Evolutionary conservation across 768 basidiomycete genomes (phyloP).

Genomic region (Antrodiella citrinella): DNA sequence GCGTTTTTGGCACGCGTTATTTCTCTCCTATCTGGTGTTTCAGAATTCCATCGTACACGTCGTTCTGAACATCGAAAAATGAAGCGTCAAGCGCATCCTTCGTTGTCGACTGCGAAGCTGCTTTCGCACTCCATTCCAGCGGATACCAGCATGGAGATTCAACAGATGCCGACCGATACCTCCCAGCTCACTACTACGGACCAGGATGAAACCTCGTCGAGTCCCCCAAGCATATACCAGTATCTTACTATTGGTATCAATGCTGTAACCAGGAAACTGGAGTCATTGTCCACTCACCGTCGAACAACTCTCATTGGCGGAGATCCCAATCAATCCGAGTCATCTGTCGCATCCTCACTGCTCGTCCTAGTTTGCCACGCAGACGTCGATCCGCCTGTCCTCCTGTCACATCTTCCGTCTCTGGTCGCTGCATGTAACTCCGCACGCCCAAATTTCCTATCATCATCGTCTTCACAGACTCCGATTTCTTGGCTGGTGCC

Average conservation of each 20-base stretch:
- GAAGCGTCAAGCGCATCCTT: constrained; percentile 22
- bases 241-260: constrained; percentile 70
- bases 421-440: constrained; percentile 75
- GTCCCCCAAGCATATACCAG: constrained; percentile 32
- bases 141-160: neutral
- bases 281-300: constrained; percentile 36
- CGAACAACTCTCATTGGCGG: constrained; percentile 8
- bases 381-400: constrained; percentile 64
- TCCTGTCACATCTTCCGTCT: constrained; percentile 70
- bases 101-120: neutral
- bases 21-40: constrained; percentile 41
- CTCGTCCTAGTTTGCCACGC: constrained; percentile 63
- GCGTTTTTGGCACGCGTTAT: constrained; percentile 42
- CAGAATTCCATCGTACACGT: constrained; percentile 32
- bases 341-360: constrained; percentile 5
- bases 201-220: neutral
- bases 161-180: neutral
- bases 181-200: neutral
- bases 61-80: constrained; percentile 29
- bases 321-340: neutral
- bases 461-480: constrained; percentile 1
- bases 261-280: constrained; percentile 66
- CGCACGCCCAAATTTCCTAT: constrained; percentile 2
- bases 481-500: constrained; percentile 48
- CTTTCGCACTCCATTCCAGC: neutral